phyloP scores from a whole-genome alignment of 202 grass and related monocot species.

The Zoysia matrella region DNA sequence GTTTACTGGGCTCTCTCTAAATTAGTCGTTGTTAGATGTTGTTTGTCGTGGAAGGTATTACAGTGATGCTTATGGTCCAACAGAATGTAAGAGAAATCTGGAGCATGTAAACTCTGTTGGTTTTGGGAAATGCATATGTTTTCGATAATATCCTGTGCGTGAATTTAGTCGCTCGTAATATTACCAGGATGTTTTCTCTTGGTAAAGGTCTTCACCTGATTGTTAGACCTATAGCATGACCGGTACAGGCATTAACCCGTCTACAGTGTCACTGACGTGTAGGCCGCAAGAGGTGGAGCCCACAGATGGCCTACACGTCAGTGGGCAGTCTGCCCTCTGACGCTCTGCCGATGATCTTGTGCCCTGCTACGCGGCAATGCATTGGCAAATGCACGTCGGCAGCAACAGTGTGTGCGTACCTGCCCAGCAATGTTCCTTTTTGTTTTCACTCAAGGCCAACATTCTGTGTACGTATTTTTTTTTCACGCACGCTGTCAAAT shows the following conservation, averaged over 20 bases:
- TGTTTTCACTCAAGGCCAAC: background rate
- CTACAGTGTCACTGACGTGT: background rate
- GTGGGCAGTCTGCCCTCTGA: too few species aligned
- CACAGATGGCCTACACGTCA: too few species aligned
- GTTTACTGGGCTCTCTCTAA: background rate
- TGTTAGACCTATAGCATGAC: background rate
- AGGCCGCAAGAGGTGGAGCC: too few species aligned
- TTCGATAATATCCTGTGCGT: background rate
- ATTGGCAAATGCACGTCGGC: background rate
- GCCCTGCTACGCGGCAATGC: background rate
- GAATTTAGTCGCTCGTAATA: background rate
- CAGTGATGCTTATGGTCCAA: background rate
- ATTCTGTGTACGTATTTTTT: background rate
- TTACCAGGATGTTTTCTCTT: background rate
- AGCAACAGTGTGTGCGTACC: background rate
- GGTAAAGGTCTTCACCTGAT: background rate
- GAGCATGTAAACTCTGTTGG: background rate
- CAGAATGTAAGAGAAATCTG: background rate
- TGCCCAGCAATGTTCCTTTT: background rate
- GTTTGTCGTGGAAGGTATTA: slow-evolving; percentile 22
- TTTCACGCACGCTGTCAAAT: background rate
- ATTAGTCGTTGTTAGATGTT: background rate
- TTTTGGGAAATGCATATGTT: slow-evolving; percentile 12
- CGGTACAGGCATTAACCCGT: background rate
- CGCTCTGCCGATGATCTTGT: too few species aligned